Conservation (phyloP, 108 stramenopile genomes). For the Seminavis robusta region DNA sequence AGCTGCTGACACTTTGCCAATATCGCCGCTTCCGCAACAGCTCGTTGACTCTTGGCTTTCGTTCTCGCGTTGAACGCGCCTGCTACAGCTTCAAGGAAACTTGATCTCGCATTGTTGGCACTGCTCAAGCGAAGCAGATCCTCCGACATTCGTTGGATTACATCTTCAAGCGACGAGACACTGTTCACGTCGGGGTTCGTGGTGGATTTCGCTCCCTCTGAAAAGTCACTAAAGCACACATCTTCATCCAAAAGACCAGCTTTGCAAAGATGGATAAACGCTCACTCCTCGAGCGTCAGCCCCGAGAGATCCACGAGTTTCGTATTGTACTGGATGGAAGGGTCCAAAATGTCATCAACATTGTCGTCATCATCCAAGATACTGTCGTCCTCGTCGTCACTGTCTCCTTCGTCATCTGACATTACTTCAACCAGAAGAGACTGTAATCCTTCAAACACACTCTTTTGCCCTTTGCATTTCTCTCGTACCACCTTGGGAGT, state of each 20-base stretch:
- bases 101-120: background rate
- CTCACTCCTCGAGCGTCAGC: background rate
- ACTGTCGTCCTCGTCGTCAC: background rate
- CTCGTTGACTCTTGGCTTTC: background rate
- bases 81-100: slow-evolving; percentile 8
- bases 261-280: background rate
- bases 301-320: background rate
- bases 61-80: background rate
- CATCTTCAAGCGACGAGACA: too few species aligned
- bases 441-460: background rate
- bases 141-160: background rate
- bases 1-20: background rate
- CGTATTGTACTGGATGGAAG: background rate
- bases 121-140: background rate
- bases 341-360: background rate
- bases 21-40: background rate
- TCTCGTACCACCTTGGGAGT: background rate
- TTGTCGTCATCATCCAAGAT: background rate
- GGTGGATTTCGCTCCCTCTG: too few species aligned
- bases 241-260: background rate
- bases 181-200: too few species aligned
- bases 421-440: slow-evolving; percentile 6
- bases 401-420: background rate
- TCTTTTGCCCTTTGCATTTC: background rate
- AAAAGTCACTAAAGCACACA: too few species aligned